Evolutionary conservation across 441 rosid species (phyloP).

Genomic region (Bruguiera hainesii): DNA sequence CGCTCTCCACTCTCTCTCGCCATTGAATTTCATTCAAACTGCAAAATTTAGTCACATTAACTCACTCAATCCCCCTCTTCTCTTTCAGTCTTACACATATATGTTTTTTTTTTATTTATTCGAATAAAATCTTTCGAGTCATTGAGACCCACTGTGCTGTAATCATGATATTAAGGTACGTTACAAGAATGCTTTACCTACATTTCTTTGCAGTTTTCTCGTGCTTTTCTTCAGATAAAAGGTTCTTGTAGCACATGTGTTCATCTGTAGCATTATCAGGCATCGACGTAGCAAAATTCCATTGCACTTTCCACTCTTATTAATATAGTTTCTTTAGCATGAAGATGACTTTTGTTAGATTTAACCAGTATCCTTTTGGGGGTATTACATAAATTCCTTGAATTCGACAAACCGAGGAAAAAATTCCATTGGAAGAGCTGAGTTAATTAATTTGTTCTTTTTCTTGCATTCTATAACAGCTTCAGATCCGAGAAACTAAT

Average conservation of each 20-base stretch:
- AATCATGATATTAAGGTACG: slow-evolving; percentile 34
- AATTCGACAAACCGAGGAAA: slow-evolving; percentile 1
- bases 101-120: no score
- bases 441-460: slow-evolving; percentile 12
- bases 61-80: no score
- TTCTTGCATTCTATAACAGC: slow-evolving; percentile 26
- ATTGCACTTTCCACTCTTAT: no score
- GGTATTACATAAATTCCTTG: not conserved
- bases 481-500: slow-evolving; percentile 36
- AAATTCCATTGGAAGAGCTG: slow-evolving; percentile 7
- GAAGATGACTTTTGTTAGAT: no score
- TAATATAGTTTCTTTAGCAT: no score
- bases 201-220: not conserved
- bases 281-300: no score
- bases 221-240: not conserved
- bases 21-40: slow-evolving; percentile 18
- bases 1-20: slow-evolving; percentile 24
- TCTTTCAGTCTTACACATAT: no score
- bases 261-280: no score
- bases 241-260: no score
- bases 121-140: slow-evolving; percentile 9
- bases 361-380: no score
- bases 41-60: not conserved
- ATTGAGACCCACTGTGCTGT: slow-evolving; percentile 9
- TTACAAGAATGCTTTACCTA: slow-evolving; percentile 21